Percentiles rank a stretch among this genome's conserved stretches.
These are phyloP conservation scores for Xylaria flabelliformis DNA, from an alignment of 495 filamentous ascomycete genomes.

Conservation along the genomic window DNA sequence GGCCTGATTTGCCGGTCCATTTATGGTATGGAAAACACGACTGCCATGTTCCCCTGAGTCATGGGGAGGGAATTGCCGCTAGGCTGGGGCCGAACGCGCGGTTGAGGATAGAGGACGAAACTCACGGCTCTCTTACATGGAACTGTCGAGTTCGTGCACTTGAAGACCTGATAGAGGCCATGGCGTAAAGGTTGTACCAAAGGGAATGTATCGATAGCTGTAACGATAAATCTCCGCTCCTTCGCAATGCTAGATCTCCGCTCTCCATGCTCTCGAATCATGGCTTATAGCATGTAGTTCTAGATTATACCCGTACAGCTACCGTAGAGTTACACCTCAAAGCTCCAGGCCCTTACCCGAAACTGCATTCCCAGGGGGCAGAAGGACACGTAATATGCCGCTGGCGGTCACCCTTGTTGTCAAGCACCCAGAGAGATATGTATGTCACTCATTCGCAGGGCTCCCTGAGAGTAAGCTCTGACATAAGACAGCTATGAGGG, in stretches of 20 bases:
- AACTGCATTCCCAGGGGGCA: no score
- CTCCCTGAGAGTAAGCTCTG: neutral
- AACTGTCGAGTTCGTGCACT: constrained; percentile 27
- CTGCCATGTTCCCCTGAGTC: constrained; percentile 7
- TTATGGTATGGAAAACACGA: constrained; percentile 49
- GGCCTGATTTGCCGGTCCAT: constrained; percentile 33
- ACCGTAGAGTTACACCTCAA: neutral
- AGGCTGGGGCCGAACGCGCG: constrained; percentile 23
- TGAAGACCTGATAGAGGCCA: constrained; percentile 15
- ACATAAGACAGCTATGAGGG: neutral
- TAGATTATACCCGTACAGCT: neutral
- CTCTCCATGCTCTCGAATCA: neutral
- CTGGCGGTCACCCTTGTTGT: neutral
- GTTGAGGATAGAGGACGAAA: constrained; percentile 25
- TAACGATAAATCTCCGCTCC: neutral
- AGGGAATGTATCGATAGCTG: constrained; percentile 13
- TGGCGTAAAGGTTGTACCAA: neutral
- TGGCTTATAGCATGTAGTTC: neutral
- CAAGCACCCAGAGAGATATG: neutral
- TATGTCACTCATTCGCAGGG: neutral
- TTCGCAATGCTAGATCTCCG: constrained; percentile 1
- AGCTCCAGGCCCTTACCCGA: neutral
- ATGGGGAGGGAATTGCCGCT: constrained; percentile 23
- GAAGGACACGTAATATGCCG: neutral
- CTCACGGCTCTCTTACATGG: constrained; percentile 25